Evolutionary conservation across 768 basidiomycete species (phyloP).

Genomic region (Sporobolomyces roseus): DNA sequence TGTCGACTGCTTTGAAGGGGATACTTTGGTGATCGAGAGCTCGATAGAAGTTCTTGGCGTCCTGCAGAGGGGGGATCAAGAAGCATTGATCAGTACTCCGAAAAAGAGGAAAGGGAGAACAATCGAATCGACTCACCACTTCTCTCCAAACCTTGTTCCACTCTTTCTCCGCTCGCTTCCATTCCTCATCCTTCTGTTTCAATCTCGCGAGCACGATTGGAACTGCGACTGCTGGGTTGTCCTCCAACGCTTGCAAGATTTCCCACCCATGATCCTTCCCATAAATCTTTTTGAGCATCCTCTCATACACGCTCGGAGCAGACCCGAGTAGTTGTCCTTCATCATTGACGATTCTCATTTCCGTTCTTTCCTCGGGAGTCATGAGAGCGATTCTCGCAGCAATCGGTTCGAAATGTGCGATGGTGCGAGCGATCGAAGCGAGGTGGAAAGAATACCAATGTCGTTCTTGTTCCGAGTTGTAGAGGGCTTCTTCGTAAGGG

Average conservation of each 20-base stretch:
- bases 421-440: slow-evolving; percentile 82
- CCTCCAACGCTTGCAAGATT: slow-evolving; percentile 80
- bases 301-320: slow-evolving; percentile 80
- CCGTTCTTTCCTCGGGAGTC: slow-evolving; percentile 74
- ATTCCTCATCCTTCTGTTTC: slow-evolving; percentile 93
- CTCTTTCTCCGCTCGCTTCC: slow-evolving; percentile 87
- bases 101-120: too few species aligned
- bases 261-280: slow-evolving; percentile 71
- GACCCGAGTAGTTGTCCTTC: slow-evolving; percentile 84
- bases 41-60: slow-evolving; percentile 97
- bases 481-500: slow-evolving; percentile 86
- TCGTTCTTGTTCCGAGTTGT: slow-evolving; percentile 95
- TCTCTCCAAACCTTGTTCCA: slow-evolving; percentile 97
- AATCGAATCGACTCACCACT: slow-evolving; percentile 53
- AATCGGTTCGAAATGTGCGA: slow-evolving; percentile 84
- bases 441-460: slow-evolving; percentile 97
- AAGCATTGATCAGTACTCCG: not conserved
- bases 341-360: slow-evolving; percentile 60
- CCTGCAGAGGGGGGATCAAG: slow-evolving; percentile 44
- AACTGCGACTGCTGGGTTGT: slow-evolving; percentile 81
- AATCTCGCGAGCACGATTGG: slow-evolving; percentile 85
- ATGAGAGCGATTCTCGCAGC: slow-evolving; percentile 78
- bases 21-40: slow-evolving; percentile 93
- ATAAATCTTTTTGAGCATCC: slow-evolving; percentile 90
- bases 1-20: slow-evolving; percentile 91